phyloP scores from a whole-genome alignment of 306 rosid species.

The Ormosia emarginata region DNA sequence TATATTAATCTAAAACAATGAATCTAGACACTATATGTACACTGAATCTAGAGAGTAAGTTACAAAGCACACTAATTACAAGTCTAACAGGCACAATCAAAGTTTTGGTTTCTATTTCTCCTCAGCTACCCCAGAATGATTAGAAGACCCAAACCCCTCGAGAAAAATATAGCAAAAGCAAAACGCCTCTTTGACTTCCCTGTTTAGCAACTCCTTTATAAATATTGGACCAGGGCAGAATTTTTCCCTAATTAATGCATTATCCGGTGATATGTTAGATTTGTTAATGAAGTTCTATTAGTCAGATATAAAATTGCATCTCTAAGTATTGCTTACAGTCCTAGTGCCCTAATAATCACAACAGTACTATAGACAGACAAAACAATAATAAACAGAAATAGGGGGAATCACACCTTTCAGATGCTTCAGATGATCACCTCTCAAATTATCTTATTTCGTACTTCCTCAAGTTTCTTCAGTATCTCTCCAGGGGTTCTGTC shows the following conservation, averaged over 20 bases:
- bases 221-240: neutral
- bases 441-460: conserved; percentile 85
- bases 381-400: neutral
- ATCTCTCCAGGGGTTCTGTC: conserved; percentile 97
- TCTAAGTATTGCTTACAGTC: neutral
- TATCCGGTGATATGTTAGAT: neutral
- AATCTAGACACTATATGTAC: too few species aligned
- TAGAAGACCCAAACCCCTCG: neutral
- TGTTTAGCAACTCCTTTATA: neutral
- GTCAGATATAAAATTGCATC: neutral
- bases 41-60: too few species aligned
- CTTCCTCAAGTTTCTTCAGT: conserved; percentile 90
- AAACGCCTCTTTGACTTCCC: neutral
- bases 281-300: neutral
- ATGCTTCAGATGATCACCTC: conserved; percentile 10
- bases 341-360: neutral
- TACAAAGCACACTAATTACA: too few species aligned
- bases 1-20: too few species aligned
- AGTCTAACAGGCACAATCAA: neutral
- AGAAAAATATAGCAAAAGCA: neutral
- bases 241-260: neutral
- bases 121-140: neutral
- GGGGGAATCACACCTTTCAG: conserved; percentile 32
- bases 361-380: neutral
- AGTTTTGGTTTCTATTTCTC: neutral